Conservation (phyloP, 2,329 filamentous ascomycete species). For the Huntiella omanensis region DNA sequence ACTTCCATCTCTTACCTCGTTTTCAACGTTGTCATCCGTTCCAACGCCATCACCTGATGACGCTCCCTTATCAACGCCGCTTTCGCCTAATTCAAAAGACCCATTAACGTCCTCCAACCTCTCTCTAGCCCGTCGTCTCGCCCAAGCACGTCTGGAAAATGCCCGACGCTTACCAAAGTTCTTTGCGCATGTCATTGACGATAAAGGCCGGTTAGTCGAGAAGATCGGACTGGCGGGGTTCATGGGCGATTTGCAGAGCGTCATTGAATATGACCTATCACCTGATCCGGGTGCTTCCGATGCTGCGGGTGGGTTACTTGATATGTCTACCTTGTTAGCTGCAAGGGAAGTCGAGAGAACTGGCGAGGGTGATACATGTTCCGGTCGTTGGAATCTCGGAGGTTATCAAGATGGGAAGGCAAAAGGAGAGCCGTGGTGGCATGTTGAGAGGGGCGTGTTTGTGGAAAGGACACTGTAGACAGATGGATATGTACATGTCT, state of each 20-base stretch:
- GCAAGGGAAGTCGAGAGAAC: conserved; percentile 27
- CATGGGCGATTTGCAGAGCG: conserved; percentile 39
- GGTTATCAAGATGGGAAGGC: conserved; percentile 18
- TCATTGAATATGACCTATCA: conserved; percentile 39
- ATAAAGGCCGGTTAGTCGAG: conserved; percentile 31
- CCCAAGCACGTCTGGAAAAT: conserved; percentile 44
- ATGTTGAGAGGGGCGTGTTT: conserved; percentile 30
- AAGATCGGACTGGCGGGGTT: conserved; percentile 39
- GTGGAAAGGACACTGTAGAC: conserved; percentile 13
- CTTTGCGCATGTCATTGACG: conserved; percentile 36
- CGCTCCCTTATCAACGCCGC: too few species aligned
- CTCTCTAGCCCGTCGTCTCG: conserved; percentile 36
- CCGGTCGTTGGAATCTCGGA: conserved; percentile 27
- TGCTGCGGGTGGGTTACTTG: conserved; percentile 35
- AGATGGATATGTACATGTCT: not conserved
- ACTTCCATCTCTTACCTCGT: not conserved
- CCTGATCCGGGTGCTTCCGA: conserved; percentile 38
- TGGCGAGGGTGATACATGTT: conserved; percentile 23
- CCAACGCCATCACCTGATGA: too few species aligned
- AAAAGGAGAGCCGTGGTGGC: conserved; percentile 27
- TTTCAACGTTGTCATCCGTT: conserved; percentile 15
- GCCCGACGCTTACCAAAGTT: conserved; percentile 35
- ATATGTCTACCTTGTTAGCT: conserved; percentile 30
- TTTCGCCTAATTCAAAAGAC: too few species aligned
- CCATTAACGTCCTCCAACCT: conserved; percentile 20